Evolutionary conservation across 768 basidiomycete species (phyloP).

Genomic region (Lactifluus echinatus): DNA sequence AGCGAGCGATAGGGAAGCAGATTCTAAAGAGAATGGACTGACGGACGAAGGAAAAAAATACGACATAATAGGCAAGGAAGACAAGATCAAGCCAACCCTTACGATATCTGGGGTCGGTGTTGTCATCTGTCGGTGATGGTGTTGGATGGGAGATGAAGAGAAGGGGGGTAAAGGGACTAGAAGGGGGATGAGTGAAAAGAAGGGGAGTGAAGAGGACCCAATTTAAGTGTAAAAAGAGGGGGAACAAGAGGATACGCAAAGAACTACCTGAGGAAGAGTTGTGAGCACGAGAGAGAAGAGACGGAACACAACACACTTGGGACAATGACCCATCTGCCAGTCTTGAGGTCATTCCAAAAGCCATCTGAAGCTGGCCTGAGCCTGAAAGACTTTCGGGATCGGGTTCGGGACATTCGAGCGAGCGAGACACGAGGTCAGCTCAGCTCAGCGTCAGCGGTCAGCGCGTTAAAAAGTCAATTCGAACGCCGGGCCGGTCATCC

Average conservation of each 20-base stretch:
- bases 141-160: conserved; percentile 66
- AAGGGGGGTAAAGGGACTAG: conserved; percentile 68
- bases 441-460: too few species aligned
- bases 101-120: conserved; percentile 46
- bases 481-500: neutral
- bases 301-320: conserved; percentile 45
- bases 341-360: conserved; percentile 44
- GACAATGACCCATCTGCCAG: conserved; percentile 62
- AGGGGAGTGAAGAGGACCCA: conserved; percentile 50
- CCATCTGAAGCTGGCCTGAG: conserved; percentile 25
- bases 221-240: conserved; percentile 52
- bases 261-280: conserved; percentile 40
- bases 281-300: neutral
- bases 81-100: conserved; percentile 69
- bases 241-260: conserved; percentile 54
- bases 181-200: conserved; percentile 34
- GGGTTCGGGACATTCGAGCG: conserved; percentile 52
- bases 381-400: conserved; percentile 38
- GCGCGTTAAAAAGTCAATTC: neutral
- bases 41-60: conserved; percentile 85
- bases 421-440: too few species aligned
- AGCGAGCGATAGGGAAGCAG: conserved; percentile 56
- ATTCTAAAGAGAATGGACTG: conserved; percentile 62
- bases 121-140: conserved; percentile 38
- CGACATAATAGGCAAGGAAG: conserved; percentile 76